A percentile compares a stretch with the other conserved stretches of the same genome.
phyloP scores from a whole-genome alignment of 768 basidiomycete species.

The Tulasnella sp. region DNA sequence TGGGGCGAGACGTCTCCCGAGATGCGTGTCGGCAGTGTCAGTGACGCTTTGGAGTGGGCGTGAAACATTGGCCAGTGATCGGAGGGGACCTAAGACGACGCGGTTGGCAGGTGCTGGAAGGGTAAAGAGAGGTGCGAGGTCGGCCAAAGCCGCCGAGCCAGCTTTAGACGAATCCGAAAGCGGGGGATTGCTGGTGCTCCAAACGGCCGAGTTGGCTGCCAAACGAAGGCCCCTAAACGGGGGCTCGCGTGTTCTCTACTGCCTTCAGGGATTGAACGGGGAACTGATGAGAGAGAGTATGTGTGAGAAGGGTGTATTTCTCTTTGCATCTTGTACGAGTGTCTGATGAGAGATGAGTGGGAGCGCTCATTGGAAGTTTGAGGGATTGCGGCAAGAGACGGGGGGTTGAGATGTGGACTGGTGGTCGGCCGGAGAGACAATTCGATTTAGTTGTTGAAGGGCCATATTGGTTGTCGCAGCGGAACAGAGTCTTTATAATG shows the following conservation, averaged over 20 bases:
- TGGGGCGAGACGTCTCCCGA: no score
- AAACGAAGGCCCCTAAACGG: conserved; percentile 17
- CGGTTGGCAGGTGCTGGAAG: background rate
- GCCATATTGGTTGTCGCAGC: no score
- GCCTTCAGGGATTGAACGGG: background rate
- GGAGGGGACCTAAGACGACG: no score
- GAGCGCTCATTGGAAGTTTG: background rate
- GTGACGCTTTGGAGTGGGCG: background rate
- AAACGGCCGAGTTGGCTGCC: no score
- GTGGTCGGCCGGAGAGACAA: background rate
- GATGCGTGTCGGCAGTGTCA: no score
- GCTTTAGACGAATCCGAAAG: background rate
- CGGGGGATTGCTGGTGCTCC: background rate
- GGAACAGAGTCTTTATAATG: no score
- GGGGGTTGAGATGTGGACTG: background rate
- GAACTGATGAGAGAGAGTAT: background rate
- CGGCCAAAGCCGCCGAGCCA: background rate
- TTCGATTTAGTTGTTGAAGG: no score
- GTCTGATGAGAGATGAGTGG: background rate
- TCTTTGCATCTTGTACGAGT: no score
- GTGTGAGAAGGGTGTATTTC: no score
- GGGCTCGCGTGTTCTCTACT: conserved; percentile 22
- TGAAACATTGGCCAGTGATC: no score
- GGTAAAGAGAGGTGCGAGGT: conserved; percentile 22
- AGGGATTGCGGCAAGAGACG: background rate